Base-by-base conservation (phyloP, 345 rosid species). In the Linum tenue region DNA sequence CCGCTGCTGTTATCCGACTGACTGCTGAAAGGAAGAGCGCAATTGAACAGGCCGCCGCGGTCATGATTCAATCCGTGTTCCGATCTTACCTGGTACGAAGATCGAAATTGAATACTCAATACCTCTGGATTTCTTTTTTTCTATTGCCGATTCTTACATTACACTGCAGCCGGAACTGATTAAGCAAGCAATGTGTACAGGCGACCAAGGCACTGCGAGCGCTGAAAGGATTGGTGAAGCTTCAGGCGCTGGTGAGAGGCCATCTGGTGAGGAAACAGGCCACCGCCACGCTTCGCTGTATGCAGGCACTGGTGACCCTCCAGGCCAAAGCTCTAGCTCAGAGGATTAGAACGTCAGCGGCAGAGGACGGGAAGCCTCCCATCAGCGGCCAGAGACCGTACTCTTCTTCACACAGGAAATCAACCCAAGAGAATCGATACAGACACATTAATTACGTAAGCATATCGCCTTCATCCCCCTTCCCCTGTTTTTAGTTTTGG, bases 191-290 rank as follows among this genome's bases (percentile, higher is more conserved):
- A 42, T 64, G 41, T 17, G 37, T 40, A 40, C 79, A 92, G 99
- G 99, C 99, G 44, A 86, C 90, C 56, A 90, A 88, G 77, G 99
- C 99, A 15, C 68, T 94, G 67, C 66, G 84, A 69, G 99, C 99
- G 0, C 74, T 94, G 37, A 74, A 62, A 70, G 78, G 78, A 58
- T 58, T 74, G 36, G 78, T 74, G 71, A 74, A 74, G 70, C 16
- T 74, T 63, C 78, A 74, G 71, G 74, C 78, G 35, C 15, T 74
- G 51, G 78, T 74, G 15, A 74, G 74, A 57, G 78, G 78, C 63
- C 71, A 70, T 16, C 78, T 70, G 51, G 78, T 74, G 37, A 70
- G 78, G 70, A 74, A 74, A 70, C 74, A 66, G 64, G 78, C 78
- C 55, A 66, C 71, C 14, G 70, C 74, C 22, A 70, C 78, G 6